These are phyloP conservation scores for Colletotrichum agaves DNA, from an alignment of 2,329 filamentous ascomycete species.

Conservation along the genomic window DNA sequence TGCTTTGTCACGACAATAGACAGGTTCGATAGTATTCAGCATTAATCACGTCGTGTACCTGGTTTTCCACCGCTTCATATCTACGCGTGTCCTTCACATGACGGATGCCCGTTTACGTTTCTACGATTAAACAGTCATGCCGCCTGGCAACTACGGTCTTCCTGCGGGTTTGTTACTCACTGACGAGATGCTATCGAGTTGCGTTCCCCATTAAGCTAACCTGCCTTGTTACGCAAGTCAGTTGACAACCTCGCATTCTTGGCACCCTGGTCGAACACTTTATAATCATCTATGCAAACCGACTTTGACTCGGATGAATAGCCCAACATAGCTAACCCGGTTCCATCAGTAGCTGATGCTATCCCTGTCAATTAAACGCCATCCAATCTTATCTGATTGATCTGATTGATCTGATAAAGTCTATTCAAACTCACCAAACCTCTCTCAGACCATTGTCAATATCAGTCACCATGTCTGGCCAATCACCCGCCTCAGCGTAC, in stretches of 20 bases:
- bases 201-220: no score
- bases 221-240: no score
- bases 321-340: constrained; percentile 10
- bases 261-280: neutral
- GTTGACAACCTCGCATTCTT: neutral
- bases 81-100: no score
- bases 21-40: no score
- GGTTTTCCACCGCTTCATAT: no score
- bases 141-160: no score
- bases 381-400: constrained; percentile 35
- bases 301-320: constrained; percentile 1
- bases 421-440: neutral
- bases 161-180: no score
- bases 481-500: neutral
- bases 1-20: no score
- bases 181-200: no score
- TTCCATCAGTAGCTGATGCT: neutral
- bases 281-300: neutral
- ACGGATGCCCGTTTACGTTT: no score
- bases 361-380: neutral
- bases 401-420: constrained; percentile 35
- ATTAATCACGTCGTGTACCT: no score
- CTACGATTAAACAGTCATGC: no score
- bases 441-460: constrained; percentile 26
- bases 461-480: neutral